Base-by-base conservation (phyloP, 192 early-diverging fungal species). In the Gigaspora rosea region DNA sequence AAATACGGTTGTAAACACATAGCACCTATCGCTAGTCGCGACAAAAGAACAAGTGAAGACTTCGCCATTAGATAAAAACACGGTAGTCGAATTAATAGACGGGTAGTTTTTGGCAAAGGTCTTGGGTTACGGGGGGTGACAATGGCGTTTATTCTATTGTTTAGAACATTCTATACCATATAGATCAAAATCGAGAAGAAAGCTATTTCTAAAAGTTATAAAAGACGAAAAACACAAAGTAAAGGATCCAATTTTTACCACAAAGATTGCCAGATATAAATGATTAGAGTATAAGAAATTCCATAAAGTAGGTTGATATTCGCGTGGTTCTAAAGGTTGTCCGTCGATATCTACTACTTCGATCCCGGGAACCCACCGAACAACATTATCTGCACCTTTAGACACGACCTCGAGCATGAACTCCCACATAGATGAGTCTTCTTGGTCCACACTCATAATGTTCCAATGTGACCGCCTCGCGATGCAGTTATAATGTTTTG, bases 141-240 rank as follows among this genome's bases (percentile, higher is more conserved):
- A 70, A 86, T 86, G 12, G 85, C 85, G 73, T 86, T 83, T 54
- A 86, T 86, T 56, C 85, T 79, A 78, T 86, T 86, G 58, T 84
- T 64, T 15, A 86, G 77, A 48, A 86, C 81, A 57, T 78, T 84
- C 85, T 86, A 54, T 54, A 36, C 4, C 9, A 57, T 18, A 41
- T 41, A 47, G n/a, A 67, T 20, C 12, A 32, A 72, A 32, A 56
- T 20, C 16, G n/a, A 13, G 3, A 12, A 20, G 35, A 56, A 16
- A 72, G 12, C 18, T n/a, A 49, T 56, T 47, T 61, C 41, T 8
- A 41, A 54, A 16, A 11, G 46, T 72, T 16, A 27, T 35, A 32
- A 56, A 35, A 11, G 2, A 61, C 2, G 1, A 18, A 36, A 58
- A 16, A 9, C n/a, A 51, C 12, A 51, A 61, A 11, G 15, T 32